Evolutionary conservation across 257 asterid genomes (phyloP), one percentile per base, ranked within the genome.

Genomic region (Solanum paucissectum): DNA sequence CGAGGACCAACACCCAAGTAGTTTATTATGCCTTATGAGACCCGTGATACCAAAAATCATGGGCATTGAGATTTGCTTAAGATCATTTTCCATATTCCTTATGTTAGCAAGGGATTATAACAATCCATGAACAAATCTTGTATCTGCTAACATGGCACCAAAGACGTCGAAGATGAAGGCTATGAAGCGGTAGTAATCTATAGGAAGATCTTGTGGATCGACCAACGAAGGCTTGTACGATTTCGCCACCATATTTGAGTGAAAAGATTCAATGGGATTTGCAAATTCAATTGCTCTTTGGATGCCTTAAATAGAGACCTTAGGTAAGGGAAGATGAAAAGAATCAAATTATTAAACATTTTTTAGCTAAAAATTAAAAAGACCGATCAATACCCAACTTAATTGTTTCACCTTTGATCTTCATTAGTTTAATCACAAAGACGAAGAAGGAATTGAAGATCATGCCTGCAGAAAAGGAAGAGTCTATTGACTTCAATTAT

Each of bases 31-130:
- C n/a, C n/a, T n/a, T n/a, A n/a, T n/a, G n/a, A 73, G 82, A 36
- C 82, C 82, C 29, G 36, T 73, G 16, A 75, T 75, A 21, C 55
- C 83, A 37, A 74, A 97, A 98, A 97, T 97, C 98, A 97, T 94
- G 40, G 99, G 98, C 99, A 97, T 94, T 89, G 99, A 95, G 92
- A 97, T 93, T 93, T 97, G 99, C 92, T 95, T 97, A 79, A 97
- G 95, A 93, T 97, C 98, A 55, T 88, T 95, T 93, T 95, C 99
- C 12, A 97, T 84, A 88, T 95, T 95, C 95, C 93, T 95, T 98
- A 97, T 95, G 89, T 97, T 95, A 83, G 98, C 94, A 40, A 97
- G 94, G 60, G 99, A 94, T 93, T 42, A 97, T 94, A 9, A 98
- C 98, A 44, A 94, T 92, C 99, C 99, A 95, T 44, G 99, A 95